Percentiles rank a stretch among this genome's conserved stretches.
phyloP scores from a whole-genome alignment of 202 grass and related monocot species.

The Panicum hallii region DNA sequence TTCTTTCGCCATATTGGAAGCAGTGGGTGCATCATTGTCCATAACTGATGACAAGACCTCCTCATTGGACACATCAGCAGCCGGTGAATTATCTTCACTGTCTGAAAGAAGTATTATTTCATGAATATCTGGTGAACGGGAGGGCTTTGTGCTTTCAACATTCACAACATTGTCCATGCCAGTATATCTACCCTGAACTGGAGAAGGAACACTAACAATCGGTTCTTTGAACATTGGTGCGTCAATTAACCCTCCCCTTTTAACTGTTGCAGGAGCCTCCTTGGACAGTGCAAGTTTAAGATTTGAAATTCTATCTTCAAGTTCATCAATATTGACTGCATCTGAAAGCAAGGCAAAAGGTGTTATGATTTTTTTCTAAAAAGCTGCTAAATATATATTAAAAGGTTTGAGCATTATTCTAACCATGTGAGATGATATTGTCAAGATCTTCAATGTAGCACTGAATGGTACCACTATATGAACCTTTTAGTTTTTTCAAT shows the following conservation, averaged over 20 bases:
- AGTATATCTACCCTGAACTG: slow-evolving; percentile 25
- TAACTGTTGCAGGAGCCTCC: slow-evolving; percentile 42
- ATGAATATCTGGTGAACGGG: slow-evolving; percentile 37
- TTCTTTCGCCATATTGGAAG: slow-evolving; percentile 38
- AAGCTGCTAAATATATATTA: slow-evolving; percentile 1
- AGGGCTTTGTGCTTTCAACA: slow-evolving; percentile 39
- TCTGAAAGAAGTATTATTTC: slow-evolving; percentile 81
- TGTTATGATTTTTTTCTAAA: slow-evolving; percentile 38
- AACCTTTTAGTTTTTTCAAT: slow-evolving; percentile 70
- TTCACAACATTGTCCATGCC: slow-evolving; percentile 39
- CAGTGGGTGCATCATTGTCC: slow-evolving; percentile 31
- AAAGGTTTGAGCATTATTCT: slow-evolving; percentile 26
- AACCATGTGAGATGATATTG: slow-evolving; percentile 71
- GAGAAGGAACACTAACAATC: slow-evolving; percentile 30
- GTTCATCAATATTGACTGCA: slow-evolving; percentile 60
- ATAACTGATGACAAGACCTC: slow-evolving; percentile 52
- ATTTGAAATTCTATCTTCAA: slow-evolving; percentile 64
- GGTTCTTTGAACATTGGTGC: slow-evolving; percentile 22
- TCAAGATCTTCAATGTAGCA: slow-evolving; percentile 57
- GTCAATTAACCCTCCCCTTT: slow-evolving; percentile 23
- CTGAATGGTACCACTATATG: slow-evolving; percentile 46
- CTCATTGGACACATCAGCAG: slow-evolving; percentile 46
- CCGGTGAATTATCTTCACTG: slow-evolving; percentile 57
- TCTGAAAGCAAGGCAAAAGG: slow-evolving; percentile 62
- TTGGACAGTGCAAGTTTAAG: slow-evolving; percentile 68